A percentile compares a stretch with the other conserved stretches of the same genome.
These are phyloP conservation scores for Sporisorium graminicola DNA, from an alignment of 1,284 basidiomycete species.

Conservation along the genomic window DNA sequence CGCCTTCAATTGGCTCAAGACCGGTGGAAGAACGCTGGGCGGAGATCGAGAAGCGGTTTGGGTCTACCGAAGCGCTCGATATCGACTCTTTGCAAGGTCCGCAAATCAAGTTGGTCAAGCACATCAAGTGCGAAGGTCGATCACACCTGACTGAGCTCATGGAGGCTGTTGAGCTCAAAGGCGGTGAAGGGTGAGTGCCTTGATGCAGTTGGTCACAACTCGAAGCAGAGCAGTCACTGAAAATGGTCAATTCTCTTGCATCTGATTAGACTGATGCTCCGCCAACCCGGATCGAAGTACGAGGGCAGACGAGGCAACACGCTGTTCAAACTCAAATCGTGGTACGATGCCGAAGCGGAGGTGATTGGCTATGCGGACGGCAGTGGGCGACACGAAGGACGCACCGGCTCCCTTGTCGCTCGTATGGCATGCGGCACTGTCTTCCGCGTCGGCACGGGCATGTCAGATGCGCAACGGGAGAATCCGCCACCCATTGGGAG, in stretches of 20 bases:
- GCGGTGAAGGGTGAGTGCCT: slow-evolving; percentile 75
- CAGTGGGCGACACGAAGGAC: slow-evolving; percentile 74
- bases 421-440: slow-evolving; percentile 76
- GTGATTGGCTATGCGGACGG: slow-evolving; percentile 76
- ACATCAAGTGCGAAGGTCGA: slow-evolving; percentile 73
- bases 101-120: slow-evolving; percentile 74
- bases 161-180: slow-evolving; percentile 74
- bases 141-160: slow-evolving; percentile 75
- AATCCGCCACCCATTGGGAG: slow-evolving; percentile 73
- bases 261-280: slow-evolving; percentile 74
- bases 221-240: neutral
- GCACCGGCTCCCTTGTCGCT: slow-evolving; percentile 75
- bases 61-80: slow-evolving; percentile 66
- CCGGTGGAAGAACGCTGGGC: slow-evolving; percentile 76
- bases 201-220: neutral
- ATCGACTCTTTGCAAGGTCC: slow-evolving; percentile 55
- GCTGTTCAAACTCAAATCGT: slow-evolving; percentile 78
- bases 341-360: slow-evolving; percentile 78
- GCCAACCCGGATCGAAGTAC: slow-evolving; percentile 74
- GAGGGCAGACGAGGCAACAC: slow-evolving; percentile 74
- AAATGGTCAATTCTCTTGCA: no score
- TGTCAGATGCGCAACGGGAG: slow-evolving; percentile 55
- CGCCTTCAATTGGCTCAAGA: slow-evolving; percentile 74
- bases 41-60: slow-evolving; percentile 73
- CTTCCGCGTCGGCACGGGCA: slow-evolving; percentile 64